A percentile compares a stretch with the other conserved stretches of the same genome.
Conservation (phyloP, 2,329 filamentous ascomycete species). For the Xylariaceae sp. region DNA sequence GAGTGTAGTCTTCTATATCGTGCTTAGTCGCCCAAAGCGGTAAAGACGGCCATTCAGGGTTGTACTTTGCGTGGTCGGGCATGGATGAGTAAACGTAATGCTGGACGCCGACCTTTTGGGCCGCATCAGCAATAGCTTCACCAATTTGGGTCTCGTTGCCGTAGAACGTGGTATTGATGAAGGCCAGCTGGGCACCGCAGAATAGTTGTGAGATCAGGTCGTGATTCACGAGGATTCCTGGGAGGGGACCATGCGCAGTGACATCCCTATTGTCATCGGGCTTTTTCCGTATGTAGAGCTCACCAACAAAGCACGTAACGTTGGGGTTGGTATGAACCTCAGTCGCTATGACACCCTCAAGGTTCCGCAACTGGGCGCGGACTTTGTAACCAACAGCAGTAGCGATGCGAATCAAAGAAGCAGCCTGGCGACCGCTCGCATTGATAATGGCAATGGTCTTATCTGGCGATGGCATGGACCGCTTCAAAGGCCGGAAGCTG, state of each 20-base stretch:
- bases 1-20: slow-evolving; percentile 85
- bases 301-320: slow-evolving; percentile 60
- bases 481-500: slow-evolving; percentile 57
- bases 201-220: slow-evolving; percentile 74
- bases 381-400: slow-evolving; percentile 92
- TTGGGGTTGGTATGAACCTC: slow-evolving; percentile 82
- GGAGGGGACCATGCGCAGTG: slow-evolving; percentile 61
- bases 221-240: slow-evolving; percentile 64
- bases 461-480: slow-evolving; percentile 54
- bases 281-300: slow-evolving; percentile 55
- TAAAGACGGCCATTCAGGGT: slow-evolving; percentile 71
- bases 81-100: slow-evolving; percentile 97
- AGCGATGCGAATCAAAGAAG: slow-evolving; percentile 89
- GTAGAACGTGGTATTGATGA: slow-evolving; percentile 97
- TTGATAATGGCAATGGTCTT: slow-evolving; percentile 95
- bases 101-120: slow-evolving; percentile 76
- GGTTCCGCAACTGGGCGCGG: slow-evolving; percentile 83
- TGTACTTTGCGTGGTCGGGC: slow-evolving; percentile 86
- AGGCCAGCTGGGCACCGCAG: slow-evolving; percentile 78
- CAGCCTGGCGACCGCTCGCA: slow-evolving; percentile 90
- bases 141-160: slow-evolving; percentile 91
- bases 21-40: slow-evolving; percentile 93
- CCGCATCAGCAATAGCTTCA: slow-evolving; percentile 81
- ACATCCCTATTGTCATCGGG: slow-evolving; percentile 57
- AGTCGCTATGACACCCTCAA: slow-evolving; percentile 80